phyloP scores from a whole-genome alignment of 257 asterid species.

The Cynanchum wilfordii region DNA sequence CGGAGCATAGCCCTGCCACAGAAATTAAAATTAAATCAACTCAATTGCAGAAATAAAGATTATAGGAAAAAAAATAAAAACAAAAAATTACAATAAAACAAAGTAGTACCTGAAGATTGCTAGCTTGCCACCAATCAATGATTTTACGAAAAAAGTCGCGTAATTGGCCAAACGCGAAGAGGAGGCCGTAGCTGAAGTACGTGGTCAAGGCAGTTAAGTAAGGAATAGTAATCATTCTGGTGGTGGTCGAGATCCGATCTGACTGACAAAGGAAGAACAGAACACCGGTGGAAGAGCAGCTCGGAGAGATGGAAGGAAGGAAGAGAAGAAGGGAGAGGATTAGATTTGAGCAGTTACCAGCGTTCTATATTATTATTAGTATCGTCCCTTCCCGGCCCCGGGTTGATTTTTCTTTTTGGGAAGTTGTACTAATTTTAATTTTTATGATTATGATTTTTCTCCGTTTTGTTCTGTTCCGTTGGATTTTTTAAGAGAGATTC shows the following conservation, averaged over 20 bases:
- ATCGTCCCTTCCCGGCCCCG: not conserved
- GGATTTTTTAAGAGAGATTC: too few relatives aligned
- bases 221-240: slow-evolving; percentile 76
- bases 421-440: too few relatives aligned
- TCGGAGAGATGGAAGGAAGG: slow-evolving; percentile 2
- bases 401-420: not conserved
- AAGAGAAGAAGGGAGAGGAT: not conserved
- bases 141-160: slow-evolving; percentile 81
- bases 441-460: too few relatives aligned
- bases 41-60: slow-evolving; percentile 12
- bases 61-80: not conserved
- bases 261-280: slow-evolving; percentile 29
- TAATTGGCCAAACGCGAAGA: slow-evolving; percentile 88
- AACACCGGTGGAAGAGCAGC: slow-evolving; percentile 22
- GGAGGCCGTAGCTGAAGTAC: slow-evolving; percentile 92
- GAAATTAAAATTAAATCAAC: slow-evolving; percentile 15
- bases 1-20: slow-evolving; percentile 91
- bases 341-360: not conserved
- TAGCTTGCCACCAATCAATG: slow-evolving; percentile 66
- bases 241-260: slow-evolving; percentile 38
- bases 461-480: too few relatives aligned
- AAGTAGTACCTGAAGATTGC: slow-evolving; percentile 58
- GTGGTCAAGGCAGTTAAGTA: slow-evolving; percentile 92
- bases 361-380: not conserved
- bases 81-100: not conserved